Evolutionary conservation across 352 stramenopile genomes (phyloP).

Genomic region (Phytopythium aichiense): DNA sequence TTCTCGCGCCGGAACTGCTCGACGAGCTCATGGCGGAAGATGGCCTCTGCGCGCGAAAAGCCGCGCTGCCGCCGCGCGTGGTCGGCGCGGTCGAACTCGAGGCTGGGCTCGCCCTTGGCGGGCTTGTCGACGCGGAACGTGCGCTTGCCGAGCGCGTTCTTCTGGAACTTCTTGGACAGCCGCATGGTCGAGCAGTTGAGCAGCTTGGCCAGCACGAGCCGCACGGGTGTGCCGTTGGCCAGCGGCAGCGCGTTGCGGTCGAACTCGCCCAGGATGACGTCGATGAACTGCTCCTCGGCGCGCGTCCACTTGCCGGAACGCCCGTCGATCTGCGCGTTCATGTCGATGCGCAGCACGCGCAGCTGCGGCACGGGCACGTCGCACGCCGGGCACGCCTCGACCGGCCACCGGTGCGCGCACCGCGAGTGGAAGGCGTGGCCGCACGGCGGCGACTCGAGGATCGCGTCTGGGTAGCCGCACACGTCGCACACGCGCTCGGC

Average conservation of each 20-base stretch:
- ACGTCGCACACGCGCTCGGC: slow-evolving; percentile 55
- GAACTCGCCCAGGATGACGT: slow-evolving; percentile 79
- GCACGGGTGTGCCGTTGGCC: slow-evolving; percentile 79
- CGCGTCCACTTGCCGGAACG: slow-evolving; percentile 84
- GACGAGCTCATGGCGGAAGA: slow-evolving; percentile 80
- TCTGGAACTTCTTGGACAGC: slow-evolving; percentile 88
- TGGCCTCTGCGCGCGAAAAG: slow-evolving; percentile 62
- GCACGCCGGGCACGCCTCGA: slow-evolving; percentile 63
- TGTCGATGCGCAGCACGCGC: slow-evolving; percentile 65
- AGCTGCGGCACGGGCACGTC: slow-evolving; percentile 48
- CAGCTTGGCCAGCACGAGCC: slow-evolving; percentile 76
- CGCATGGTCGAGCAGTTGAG: slow-evolving; percentile 89
- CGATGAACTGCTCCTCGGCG: slow-evolving; percentile 83
- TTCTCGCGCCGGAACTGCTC: slow-evolving; percentile 81
- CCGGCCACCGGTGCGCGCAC: slow-evolving; percentile 76
- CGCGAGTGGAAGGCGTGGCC: slow-evolving; percentile 85
- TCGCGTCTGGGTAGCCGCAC: slow-evolving; percentile 75
- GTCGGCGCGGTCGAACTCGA: slow-evolving; percentile 67
- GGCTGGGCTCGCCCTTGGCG: slow-evolving; percentile 47
- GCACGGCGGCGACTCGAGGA: slow-evolving; percentile 66
- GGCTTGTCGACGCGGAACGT: slow-evolving; percentile 81
- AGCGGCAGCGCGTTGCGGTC: slow-evolving; percentile 69
- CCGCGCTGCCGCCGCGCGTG: slow-evolving; percentile 66
- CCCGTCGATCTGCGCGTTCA: slow-evolving; percentile 62
- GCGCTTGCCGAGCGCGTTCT: slow-evolving; percentile 82